These are phyloP conservation scores for Malassezia equina DNA, from an alignment of 1,284 basidiomycete genomes.

Conservation along the genomic window DNA sequence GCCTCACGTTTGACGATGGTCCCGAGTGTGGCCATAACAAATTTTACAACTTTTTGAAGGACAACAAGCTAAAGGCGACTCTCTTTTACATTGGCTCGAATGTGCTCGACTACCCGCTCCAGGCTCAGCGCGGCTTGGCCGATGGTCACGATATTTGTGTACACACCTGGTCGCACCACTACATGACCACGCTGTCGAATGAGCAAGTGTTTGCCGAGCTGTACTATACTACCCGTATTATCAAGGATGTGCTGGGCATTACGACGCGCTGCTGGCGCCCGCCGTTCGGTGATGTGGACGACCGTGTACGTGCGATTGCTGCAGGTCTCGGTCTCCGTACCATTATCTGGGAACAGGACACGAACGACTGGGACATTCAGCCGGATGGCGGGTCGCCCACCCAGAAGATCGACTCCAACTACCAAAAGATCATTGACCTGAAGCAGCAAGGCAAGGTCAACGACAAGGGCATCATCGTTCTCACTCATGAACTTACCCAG, in stretches of 20 bases:
- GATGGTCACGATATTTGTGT: conserved; percentile 40
- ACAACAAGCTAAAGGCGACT: conserved; percentile 52
- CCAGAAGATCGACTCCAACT: conserved; percentile 17
- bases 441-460: not conserved
- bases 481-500: conserved; percentile 24
- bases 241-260: conserved; percentile 53
- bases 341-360: conserved; percentile 52
- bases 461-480: conserved; percentile 20
- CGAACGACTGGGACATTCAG: conserved; percentile 50
- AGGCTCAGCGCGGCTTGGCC: conserved; percentile 51
- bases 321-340: conserved; percentile 51
- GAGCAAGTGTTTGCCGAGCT: conserved; percentile 55
- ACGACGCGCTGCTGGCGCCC: conserved; percentile 52
- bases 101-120: conserved; percentile 54
- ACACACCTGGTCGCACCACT: conserved; percentile 50
- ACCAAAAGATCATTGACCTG: conserved; percentile 5
- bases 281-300: conserved; percentile 53
- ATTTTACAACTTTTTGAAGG: conserved; percentile 52
- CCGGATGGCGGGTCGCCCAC: conserved; percentile 45
- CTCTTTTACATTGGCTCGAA: conserved; percentile 53
- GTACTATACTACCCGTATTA: conserved; percentile 53
- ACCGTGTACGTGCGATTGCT: conserved; percentile 54
- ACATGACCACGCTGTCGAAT: conserved; percentile 52
- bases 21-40: conserved; percentile 51
- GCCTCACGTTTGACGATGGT: conserved; percentile 53